Conservation (phyloP, 106 monocot species). For the Cymbidium sinense region DNA sequence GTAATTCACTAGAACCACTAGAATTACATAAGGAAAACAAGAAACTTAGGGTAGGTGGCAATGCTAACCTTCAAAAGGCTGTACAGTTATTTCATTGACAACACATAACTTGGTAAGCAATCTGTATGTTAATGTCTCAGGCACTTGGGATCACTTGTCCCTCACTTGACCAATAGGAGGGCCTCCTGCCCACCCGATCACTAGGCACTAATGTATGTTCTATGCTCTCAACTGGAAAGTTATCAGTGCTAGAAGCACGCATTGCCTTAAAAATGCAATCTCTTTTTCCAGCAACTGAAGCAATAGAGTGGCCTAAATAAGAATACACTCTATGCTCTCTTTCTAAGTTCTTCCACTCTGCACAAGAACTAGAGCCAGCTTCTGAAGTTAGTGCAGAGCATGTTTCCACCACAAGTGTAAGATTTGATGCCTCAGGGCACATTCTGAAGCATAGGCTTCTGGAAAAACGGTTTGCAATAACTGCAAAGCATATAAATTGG, state of each 20-base stretch:
- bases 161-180: slow-evolving; percentile 93
- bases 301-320: slow-evolving; percentile 23
- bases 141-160: slow-evolving; percentile 50
- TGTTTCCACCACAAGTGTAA: slow-evolving; percentile 33
- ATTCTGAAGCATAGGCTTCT: slow-evolving; percentile 52
- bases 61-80: slow-evolving; percentile 73
- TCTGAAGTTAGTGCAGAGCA: slow-evolving; percentile 12
- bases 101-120: slow-evolving; percentile 52
- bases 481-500: slow-evolving; percentile 26
- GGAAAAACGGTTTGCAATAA: slow-evolving; percentile 57
- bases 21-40: neutral
- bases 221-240: slow-evolving; percentile 77
- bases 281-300: slow-evolving; percentile 13
- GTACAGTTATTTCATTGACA: slow-evolving; percentile 62
- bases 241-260: slow-evolving; percentile 84
- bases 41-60: neutral
- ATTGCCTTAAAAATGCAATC: slow-evolving; percentile 41
- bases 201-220: slow-evolving; percentile 53
- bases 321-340: slow-evolving; percentile 51
- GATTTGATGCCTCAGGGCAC: slow-evolving; percentile 50
- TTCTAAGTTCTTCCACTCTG: slow-evolving; percentile 40
- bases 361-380: slow-evolving; percentile 26
- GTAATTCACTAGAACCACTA: neutral
- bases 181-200: slow-evolving; percentile 27
- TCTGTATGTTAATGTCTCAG: slow-evolving; percentile 68